Conservation (phyloP, 129 eudicot genomes). For the Chrysanthemum makinoi region DNA sequence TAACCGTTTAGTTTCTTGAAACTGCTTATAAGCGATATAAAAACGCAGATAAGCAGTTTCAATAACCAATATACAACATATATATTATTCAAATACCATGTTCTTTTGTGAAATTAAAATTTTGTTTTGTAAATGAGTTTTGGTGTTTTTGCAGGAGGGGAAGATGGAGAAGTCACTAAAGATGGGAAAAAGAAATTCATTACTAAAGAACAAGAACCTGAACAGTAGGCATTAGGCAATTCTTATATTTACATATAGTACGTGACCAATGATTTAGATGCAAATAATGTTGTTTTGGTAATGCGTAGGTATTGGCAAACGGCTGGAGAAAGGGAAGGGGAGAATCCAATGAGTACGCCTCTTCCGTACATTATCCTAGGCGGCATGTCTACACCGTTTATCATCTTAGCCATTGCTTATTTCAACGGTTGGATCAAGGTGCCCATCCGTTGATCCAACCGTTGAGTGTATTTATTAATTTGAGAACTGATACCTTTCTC, state of each 20-base stretch:
- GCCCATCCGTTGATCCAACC: slow-evolving; percentile 59
- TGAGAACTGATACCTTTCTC: slow-evolving; percentile 4
- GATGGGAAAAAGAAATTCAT: slow-evolving; percentile 86
- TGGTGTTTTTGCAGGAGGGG: slow-evolving; percentile 55
- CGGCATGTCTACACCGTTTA: slow-evolving; percentile 96
- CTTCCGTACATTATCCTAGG: slow-evolving; percentile 88
- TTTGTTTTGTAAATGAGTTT: slow-evolving; percentile 19
- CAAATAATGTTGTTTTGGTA: not conserved
- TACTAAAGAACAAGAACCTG: slow-evolving; percentile 94
- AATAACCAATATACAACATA: not conserved
- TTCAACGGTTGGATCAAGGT: slow-evolving; percentile 95
- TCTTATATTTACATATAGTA: not conserved
- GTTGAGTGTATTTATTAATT: not conserved
- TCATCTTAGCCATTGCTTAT: slow-evolving; percentile 81
- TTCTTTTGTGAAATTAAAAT: not conserved
- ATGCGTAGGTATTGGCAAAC: slow-evolving; percentile 91
- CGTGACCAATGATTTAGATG: not conserved
- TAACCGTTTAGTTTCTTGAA: too few relatives aligned
- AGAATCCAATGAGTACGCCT: slow-evolving; percentile 94
- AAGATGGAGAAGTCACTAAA: slow-evolving; percentile 58
- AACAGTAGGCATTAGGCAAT: slow-evolving; percentile 56
- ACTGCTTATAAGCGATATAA: too few relatives aligned
- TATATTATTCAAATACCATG: slow-evolving; percentile 5
- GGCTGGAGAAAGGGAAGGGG: slow-evolving; percentile 95
- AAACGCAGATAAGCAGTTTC: too few relatives aligned